Percentiles rank a stretch among this genome's conserved stretches.
Evolutionary conservation across 495 filamentous ascomycete genomes (phyloP).

Genomic region (Podospora pseudoanserina): DNA sequence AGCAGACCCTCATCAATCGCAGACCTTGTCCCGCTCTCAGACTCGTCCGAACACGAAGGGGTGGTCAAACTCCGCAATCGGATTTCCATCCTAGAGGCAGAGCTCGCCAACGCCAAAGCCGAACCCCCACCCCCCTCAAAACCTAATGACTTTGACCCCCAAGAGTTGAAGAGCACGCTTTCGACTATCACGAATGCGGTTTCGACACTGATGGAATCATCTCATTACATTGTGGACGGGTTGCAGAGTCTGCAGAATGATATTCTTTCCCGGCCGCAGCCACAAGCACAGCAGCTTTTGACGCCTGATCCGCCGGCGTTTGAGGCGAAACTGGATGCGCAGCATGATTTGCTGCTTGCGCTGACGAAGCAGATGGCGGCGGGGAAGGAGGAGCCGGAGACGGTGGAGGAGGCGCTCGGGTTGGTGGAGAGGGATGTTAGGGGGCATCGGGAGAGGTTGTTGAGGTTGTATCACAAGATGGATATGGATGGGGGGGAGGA

Average conservation of each 20-base stretch:
- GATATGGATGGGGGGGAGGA: neutral
- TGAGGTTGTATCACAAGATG: constrained; percentile 17
- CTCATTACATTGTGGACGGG: constrained; percentile 20
- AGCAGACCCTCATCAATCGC: neutral
- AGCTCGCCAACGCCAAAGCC: constrained; percentile 16
- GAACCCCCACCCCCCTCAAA: neutral
- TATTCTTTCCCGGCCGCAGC: constrained; percentile 1
- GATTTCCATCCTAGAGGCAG: constrained; percentile 11
- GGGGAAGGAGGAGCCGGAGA: constrained; percentile 13
- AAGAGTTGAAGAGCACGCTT: neutral
- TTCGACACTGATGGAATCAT: constrained; percentile 23
- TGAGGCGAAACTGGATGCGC: too few species aligned
- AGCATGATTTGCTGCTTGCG: too few species aligned
- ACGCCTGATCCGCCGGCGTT: neutral
- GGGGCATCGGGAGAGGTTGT: constrained; percentile 16
- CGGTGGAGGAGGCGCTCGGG: constrained; percentile 22
- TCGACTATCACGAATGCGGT: constrained; percentile 10
- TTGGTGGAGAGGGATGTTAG: constrained; percentile 24
- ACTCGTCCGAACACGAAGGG: neutral
- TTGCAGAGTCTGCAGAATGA: constrained; percentile 12
- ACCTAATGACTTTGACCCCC: neutral
- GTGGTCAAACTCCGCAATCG: constrained; percentile 1
- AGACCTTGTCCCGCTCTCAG: neutral
- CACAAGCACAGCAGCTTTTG: neutral
- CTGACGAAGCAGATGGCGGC: too few species aligned